Conservation (phyloP, 257 asterid genomes). For the Solanum acaule region DNA sequence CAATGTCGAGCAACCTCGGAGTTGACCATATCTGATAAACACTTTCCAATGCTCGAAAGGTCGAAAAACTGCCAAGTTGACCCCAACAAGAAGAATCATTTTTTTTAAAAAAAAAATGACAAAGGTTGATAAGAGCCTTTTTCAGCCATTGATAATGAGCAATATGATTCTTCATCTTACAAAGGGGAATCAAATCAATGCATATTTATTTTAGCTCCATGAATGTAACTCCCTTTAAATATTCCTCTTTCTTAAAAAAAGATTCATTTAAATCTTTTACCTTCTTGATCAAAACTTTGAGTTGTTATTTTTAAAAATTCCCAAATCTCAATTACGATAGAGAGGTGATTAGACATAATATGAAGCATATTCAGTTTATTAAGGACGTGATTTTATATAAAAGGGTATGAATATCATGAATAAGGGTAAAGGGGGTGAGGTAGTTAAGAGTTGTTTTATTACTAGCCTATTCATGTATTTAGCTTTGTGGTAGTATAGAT, state of each 20-base stretch:
- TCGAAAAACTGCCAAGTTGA: slow-evolving; percentile 11
- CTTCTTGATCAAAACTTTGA: neutral
- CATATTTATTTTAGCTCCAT: neutral
- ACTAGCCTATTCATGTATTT: too few relatives aligned
- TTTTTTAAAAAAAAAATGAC: neutral
- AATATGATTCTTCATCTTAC: slow-evolving; percentile 3
- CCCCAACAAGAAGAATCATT: slow-evolving; percentile 17
- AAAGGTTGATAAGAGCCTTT: neutral
- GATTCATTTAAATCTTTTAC: neutral
- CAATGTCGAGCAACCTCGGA: neutral
- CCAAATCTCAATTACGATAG: neutral
- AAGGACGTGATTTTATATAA: too few relatives aligned
- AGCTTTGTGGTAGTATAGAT: too few relatives aligned
- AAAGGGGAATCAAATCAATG: neutral
- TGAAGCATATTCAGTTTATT: too few relatives aligned
- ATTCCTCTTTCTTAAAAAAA: neutral
- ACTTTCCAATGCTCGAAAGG: slow-evolving; percentile 5
- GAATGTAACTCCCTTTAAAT: neutral
- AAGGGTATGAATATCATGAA: too few relatives aligned
- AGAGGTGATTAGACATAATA: neutral
- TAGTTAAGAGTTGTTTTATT: too few relatives aligned
- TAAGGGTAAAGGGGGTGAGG: too few relatives aligned
- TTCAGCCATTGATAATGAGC: neutral
- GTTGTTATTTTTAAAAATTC: neutral
- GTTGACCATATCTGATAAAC: neutral